Evolutionary conservation across 1,284 basidiomycete genomes (phyloP), one percentile per base, ranked within the genome.

Genomic region (Ustilago sp.): DNA sequence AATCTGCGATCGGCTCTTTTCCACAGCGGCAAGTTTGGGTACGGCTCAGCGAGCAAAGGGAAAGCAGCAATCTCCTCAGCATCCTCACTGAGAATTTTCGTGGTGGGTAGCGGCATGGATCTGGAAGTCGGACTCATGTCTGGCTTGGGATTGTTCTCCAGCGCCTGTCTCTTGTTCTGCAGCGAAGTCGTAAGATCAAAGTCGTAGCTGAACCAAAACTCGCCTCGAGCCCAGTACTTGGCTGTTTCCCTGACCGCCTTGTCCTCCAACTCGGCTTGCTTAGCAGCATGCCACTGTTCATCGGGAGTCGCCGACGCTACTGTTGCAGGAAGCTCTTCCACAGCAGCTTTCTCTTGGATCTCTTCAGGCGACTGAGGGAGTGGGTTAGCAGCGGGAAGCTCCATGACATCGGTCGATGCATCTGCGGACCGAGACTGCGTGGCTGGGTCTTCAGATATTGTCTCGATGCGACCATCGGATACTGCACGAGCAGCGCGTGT

Each of bases 1-100:
- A 92, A 95, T 51, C 92, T 90, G 51, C 90, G 89, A 69, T 94
- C 93, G 1, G 93, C 93, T 9, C 93, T 88, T 45, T 93, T 89
- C 93, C 94, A 94, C 6, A 95, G 88, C 0, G 94, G 93, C 47
- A 94, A 88, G 1, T 90, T 90, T 1, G 90, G 87, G 64, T 89
- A 88, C 0, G 93, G 92, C 85, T 94, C 93, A 3, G 89, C 88
- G 35, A 92, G 91, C 54, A 71, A 41, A 8, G 68, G 60, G 32
- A 75, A 75, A 3, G 54, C 39, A 12, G 61, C 38, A 28, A 31
- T 11, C 13, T 28, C 39, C 34, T 58, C n/a, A 17, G 35, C 6
- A 19, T 15, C 39, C 17, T 58, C 8, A 36, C 12, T n/a, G 3
- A 28, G 28, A 2, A 17, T 28, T 31, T 17, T 43, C 55, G 43